phyloP scores from a whole-genome alignment of 2,329 filamentous ascomycete species.

The Aspergillus ruber region DNA sequence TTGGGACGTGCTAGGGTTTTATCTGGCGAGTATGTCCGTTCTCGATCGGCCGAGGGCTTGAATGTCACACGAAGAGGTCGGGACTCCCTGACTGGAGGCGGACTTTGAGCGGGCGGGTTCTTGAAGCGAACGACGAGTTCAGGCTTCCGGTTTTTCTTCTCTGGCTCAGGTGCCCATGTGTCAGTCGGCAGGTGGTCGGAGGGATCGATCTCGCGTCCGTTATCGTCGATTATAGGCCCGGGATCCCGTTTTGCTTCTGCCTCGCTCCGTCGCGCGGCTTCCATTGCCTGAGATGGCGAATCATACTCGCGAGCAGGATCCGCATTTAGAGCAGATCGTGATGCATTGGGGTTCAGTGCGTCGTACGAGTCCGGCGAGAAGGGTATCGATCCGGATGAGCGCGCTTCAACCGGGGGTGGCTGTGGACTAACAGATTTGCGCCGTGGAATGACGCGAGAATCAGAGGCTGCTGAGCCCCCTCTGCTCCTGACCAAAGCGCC shows the following conservation, averaged over 20 bases:
- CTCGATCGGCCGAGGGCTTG: conserved; percentile 26
- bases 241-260: conserved; percentile 37
- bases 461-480: conserved; percentile 28
- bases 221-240: conserved; percentile 57
- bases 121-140: conserved; percentile 45
- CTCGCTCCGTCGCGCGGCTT: conserved; percentile 32
- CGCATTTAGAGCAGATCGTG: conserved; percentile 24
- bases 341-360: conserved; percentile 47
- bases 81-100: conserved; percentile 8
- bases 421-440: conserved; percentile 57
- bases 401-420: conserved; percentile 39
- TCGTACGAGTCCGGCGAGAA: conserved; percentile 59
- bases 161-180: conserved; percentile 61
- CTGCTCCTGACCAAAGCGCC: conserved; percentile 14
- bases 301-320: conserved; percentile 32
- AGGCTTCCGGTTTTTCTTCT: conserved; percentile 48
- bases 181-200: conserved; percentile 60
- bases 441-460: conserved; percentile 37
- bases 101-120: conserved; percentile 26
- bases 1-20: conserved; percentile 2
- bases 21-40: conserved; percentile 16
- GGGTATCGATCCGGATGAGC: conserved; percentile 42
- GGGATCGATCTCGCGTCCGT: conserved; percentile 59
- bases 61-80: background rate
- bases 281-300: conserved; percentile 33